Evolutionary conservation across 2,329 filamentous ascomycete genomes (phyloP).

Genomic region (Cladosporium sp.): DNA sequence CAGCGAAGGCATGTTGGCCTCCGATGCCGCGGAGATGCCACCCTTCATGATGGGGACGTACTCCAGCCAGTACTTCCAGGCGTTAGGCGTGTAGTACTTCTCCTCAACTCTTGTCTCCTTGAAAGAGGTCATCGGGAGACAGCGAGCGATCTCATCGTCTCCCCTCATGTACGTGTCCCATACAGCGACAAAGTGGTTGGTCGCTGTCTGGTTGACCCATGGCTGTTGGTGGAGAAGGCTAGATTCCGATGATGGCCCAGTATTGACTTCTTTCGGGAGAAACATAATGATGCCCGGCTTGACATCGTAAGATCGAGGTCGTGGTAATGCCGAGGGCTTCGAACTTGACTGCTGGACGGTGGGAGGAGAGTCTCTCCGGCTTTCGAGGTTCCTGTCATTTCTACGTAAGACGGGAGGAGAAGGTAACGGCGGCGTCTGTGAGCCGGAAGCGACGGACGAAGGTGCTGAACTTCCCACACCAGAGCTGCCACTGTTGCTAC

Average conservation of each 20-base stretch:
- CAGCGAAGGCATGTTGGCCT: neutral
- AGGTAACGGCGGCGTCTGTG: neutral
- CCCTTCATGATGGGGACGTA: slow-evolving; percentile 13
- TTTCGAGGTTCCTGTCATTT: neutral
- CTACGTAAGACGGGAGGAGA: neutral
- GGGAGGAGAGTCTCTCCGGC: neutral
- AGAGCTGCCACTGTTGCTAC: neutral
- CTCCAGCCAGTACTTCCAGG: neutral
- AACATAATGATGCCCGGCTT: neutral
- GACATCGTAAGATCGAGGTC: neutral
- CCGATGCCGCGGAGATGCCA: neutral
- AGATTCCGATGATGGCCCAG: neutral
- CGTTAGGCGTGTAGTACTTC: slow-evolving; percentile 7
- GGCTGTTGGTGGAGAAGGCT: neutral
- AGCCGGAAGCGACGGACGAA: neutral
- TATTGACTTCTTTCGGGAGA: neutral
- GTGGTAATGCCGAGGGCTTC: neutral
- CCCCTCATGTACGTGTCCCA: neutral
- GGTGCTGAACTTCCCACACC: neutral
- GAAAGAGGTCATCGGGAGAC: slow-evolving; percentile 18
- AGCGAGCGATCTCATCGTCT: slow-evolving; percentile 5
- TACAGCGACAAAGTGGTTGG: neutral
- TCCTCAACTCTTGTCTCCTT: neutral
- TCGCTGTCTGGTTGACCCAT: neutral
- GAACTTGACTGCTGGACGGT: neutral